Evolutionary conservation across 768 basidiomycete genomes (phyloP).

Genomic region (Suillus occidentalis): DNA sequence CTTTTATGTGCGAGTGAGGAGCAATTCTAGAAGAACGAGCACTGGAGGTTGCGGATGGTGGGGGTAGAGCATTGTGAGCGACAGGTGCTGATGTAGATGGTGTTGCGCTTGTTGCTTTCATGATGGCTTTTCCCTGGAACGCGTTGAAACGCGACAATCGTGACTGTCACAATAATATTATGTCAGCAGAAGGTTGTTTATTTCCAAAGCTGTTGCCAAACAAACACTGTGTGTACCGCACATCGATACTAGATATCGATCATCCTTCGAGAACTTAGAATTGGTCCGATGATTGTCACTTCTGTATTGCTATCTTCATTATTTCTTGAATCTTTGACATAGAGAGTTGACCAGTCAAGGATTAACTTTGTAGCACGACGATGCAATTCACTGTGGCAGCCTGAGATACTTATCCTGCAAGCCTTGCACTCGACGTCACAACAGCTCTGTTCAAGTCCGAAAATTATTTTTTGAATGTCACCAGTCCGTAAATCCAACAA

Average conservation of each 20-base stretch:
- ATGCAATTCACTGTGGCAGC: not conserved
- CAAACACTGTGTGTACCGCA: too few relatives aligned
- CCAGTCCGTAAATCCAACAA: constrained; percentile 50
- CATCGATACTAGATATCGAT: too few relatives aligned
- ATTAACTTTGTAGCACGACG: not conserved
- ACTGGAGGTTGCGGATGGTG: constrained; percentile 60
- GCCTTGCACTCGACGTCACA: not conserved
- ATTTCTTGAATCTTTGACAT: not conserved
- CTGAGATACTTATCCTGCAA: not conserved
- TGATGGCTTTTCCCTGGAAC: constrained; percentile 14
- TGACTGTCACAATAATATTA: constrained; percentile 10
- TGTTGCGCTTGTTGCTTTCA: constrained; percentile 43
- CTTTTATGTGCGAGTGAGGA: constrained; percentile 96
- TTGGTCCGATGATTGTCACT: not conserved
- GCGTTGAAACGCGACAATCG: constrained; percentile 2
- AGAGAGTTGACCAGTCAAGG: not conserved
- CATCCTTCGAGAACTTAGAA: not conserved
- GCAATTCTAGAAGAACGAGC: constrained; percentile 78
- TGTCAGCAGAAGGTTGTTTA: constrained; percentile 13
- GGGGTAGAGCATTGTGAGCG: constrained; percentile 74
- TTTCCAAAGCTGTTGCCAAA: constrained; percentile 11
- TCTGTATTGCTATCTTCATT: not conserved
- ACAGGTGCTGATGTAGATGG: constrained; percentile 52
- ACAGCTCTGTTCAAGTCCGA: not conserved
- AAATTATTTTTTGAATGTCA: constrained; percentile 16